Evolutionary conservation across 1,139 yeast genomes (phyloP).

Genomic region (Petasospora fabianii): DNA sequence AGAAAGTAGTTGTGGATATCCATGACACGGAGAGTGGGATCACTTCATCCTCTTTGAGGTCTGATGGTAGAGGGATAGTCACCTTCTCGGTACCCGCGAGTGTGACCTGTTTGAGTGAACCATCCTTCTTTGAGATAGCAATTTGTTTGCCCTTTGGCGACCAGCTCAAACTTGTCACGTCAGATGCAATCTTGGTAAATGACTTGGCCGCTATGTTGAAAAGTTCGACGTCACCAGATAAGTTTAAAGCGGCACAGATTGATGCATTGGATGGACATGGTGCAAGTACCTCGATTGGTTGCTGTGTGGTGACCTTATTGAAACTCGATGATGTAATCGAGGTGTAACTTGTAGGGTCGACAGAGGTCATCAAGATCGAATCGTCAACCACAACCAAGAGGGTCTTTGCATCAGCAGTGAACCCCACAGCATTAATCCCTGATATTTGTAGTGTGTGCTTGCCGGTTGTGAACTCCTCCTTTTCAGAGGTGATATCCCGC

Average conservation of each 20-base stretch:
- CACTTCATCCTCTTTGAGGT: constrained; percentile 14
- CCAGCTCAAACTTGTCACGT: constrained; percentile 30
- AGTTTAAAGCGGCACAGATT: constrained; percentile 17
- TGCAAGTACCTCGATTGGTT: constrained; percentile 14
- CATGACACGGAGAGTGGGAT: constrained; percentile 20
- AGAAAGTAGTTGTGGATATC: constrained; percentile 15
- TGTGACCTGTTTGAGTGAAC: constrained; percentile 26
- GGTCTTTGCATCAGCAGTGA: constrained; percentile 21
- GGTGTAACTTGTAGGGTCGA: constrained; percentile 3
- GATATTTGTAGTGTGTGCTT: constrained; percentile 8
- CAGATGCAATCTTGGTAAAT: constrained; percentile 12
- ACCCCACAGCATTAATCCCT: constrained; percentile 17
- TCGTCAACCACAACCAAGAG: constrained; percentile 12
- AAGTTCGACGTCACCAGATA: constrained; percentile 17
- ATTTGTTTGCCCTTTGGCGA: constrained; percentile 34
- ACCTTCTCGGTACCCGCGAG: constrained; percentile 27
- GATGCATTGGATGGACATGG: constrained; percentile 19
- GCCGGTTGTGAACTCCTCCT: constrained; percentile 9
- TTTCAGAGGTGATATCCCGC: constrained; percentile 15
- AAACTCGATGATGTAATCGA: constrained; percentile 1
- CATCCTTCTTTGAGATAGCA: constrained; percentile 26
- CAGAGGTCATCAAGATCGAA: background rate
- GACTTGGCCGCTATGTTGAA: constrained; percentile 13
- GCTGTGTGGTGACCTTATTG: background rate
- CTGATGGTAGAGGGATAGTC: constrained; percentile 23